Conservation (phyloP, 2,329 filamentous ascomycete species). For the Colletotrichum euphorbiae region DNA sequence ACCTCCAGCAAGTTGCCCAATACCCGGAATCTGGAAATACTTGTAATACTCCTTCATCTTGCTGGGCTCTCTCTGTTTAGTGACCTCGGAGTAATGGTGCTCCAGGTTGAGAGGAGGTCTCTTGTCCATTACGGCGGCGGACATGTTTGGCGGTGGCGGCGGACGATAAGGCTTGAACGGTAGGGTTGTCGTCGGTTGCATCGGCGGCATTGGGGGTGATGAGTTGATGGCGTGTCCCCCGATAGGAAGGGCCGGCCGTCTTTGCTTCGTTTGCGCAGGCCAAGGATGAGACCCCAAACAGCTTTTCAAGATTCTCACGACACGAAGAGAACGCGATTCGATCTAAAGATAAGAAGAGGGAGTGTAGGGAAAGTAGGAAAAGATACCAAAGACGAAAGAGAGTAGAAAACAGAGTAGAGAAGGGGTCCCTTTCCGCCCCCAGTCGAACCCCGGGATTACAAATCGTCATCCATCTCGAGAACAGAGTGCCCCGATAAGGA, state of each 20-base stretch:
- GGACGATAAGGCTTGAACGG: slow-evolving; percentile 3
- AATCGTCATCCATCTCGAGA: slow-evolving; percentile 35
- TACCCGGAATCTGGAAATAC: slow-evolving; percentile 77
- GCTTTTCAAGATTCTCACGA: not conserved
- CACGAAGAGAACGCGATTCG: not conserved
- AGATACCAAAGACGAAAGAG: not conserved
- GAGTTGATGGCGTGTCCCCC: not conserved
- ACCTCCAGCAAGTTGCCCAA: slow-evolving; percentile 73
- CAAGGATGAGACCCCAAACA: not conserved
- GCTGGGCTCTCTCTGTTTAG: slow-evolving; percentile 73
- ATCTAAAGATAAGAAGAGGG: not conserved
- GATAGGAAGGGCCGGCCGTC: not conserved
- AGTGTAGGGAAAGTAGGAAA: not conserved
- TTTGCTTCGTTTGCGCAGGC: not conserved
- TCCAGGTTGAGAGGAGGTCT: slow-evolving; percentile 75
- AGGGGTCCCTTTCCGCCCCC: not conserved
- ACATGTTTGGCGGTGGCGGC: slow-evolving; percentile 11
- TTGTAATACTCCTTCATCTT: slow-evolving; percentile 86
- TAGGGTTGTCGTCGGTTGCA: slow-evolving; percentile 7
- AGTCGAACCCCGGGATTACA: slow-evolving; percentile 30
- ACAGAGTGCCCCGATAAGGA: slow-evolving; percentile 31
- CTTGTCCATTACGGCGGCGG: slow-evolving; percentile 21
- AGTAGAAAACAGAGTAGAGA: not conserved
- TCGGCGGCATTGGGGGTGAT: slow-evolving; percentile 7
- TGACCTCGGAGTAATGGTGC: slow-evolving; percentile 80